Evolutionary conservation across 2,329 filamentous ascomycete genomes (phyloP), one percentile per base, ranked within the genome.

Genomic region (Diaporthe citri): DNA sequence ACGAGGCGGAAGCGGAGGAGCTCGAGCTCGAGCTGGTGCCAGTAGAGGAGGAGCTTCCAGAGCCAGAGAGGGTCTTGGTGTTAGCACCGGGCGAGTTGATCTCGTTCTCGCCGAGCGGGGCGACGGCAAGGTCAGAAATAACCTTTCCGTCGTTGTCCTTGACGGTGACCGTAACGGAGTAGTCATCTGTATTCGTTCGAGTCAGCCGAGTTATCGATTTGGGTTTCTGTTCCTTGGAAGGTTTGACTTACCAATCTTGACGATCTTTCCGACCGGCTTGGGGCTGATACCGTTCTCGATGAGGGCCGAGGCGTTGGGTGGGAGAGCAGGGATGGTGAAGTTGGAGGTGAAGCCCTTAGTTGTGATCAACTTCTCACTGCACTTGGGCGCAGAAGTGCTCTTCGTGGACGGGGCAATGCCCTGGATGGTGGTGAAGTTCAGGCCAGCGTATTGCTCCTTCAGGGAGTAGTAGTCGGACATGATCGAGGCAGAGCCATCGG

Each of bases 211-310:
- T 34, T 28, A 9, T 36, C 36, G 3, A 39, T 34, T 43, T 31
- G 13, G 1, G 17, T 36, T 57, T 57, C 10, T 36, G 55, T 36
- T 20, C 4, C n/a, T 12, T 10, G 9, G 56, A 12, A 17, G 20
- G 1, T 4, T 52, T 8, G 3, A 60, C 73, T 25, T 72, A 25
- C 84, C 87, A 67, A 95, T 89, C 3, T 85, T 79, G 36, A 93
- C 88, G 71, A 98, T 84, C 84, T 93, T 90, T 79, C 93, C 93
- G 20, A 82, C 84, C 52, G 92, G 91, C 73, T 91, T 89, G 77
- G 90, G 90, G 66, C 84, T 86, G 76, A 97, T 90, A 77, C 96
- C 96, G 66, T 93, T 91, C 78, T 94, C 87, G 81, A 98, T 96
- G 80, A 98, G 88, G 60, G 90, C 87, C 76, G 92, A 87, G 52